Base-by-base conservation (phyloP, 1,284 basidiomycete species). In the Trichosporon ovoides region DNA sequence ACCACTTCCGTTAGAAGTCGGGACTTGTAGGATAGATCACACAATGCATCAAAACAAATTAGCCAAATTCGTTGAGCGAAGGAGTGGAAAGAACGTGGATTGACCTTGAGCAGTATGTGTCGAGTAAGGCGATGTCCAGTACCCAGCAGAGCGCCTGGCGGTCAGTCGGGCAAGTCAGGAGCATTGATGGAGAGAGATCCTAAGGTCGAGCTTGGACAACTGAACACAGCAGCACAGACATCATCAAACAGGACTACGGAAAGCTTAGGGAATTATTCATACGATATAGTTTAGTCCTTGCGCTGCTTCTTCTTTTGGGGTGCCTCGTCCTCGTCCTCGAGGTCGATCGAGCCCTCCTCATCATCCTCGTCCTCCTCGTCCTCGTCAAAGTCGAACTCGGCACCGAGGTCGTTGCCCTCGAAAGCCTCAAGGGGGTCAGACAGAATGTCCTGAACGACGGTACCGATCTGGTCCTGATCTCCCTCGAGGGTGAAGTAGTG, bases 401-500 rank as follows among this genome's bases (percentile, higher is more conserved):
- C 56, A 16, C 59, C 54, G 12, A 62, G 59, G 35, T 66, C 72
- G 31, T 65, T 53, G n/a, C 71, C 69, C 34, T 68, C 60, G 61
- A 72, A 77, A 61, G 66, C 68, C 38, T 68, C 67, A 53, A 71
- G 64, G 7, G 68, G 66, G 43, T 76, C 69, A 14, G 67, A 60
- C 34, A 77, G 62, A 35, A 78, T 59, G 7, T 68, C 66, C 51
- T 64, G 59, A 18, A 71, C 48, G 51, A 70, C 57, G 16, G 54
- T 37, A 34, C 66, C 65, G 48, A 66, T 31, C 54, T 60, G 52
- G 56, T 70, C 64, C 9, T 58, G 58, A 61, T 77, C 75, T 19
- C 54, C 57, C n/a, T 61, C 66, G n/a, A 75, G 72, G 31, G 77
- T 75, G 66, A 81, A 80, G 66, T 66, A 77, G 54, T 74, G 72